Percentiles rank a stretch among this genome's conserved stretches.
Conservation (phyloP, 2,329 filamentous ascomycete genomes). For the Dactylellina haptotyla region DNA sequence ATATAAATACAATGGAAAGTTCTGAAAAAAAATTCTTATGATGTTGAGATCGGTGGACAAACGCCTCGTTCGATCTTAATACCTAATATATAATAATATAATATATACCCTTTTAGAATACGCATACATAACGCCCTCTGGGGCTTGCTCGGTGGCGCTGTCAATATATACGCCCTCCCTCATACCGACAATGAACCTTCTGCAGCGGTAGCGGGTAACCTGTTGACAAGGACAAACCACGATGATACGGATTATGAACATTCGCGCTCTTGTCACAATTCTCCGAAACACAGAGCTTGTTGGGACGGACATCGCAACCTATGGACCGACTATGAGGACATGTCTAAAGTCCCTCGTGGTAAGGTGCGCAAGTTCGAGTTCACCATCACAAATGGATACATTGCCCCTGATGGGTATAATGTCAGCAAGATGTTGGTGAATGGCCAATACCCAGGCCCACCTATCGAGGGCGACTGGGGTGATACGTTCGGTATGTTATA, state of each 20-base stretch:
- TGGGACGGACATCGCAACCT: slow-evolving; percentile 26
- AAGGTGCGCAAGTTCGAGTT: slow-evolving; percentile 65
- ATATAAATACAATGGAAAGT: background rate
- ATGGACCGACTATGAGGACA: slow-evolving; percentile 35
- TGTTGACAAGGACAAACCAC: background rate
- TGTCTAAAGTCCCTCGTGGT: slow-evolving; percentile 20
- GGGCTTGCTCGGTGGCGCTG: slow-evolving; percentile 4
- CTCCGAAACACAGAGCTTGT: slow-evolving; percentile 24
- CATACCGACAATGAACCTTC: background rate
- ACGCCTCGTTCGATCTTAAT: no score
- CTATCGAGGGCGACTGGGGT: slow-evolving; percentile 73
- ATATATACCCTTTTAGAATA: no score
- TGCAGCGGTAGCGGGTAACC: background rate
- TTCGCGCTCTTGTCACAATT: slow-evolving; percentile 6
- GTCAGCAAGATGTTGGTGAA: slow-evolving; percentile 68
- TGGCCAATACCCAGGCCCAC: slow-evolving; percentile 73
- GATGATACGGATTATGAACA: slow-evolving; percentile 6
- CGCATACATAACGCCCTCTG: slow-evolving; percentile 1
- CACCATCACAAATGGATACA: slow-evolving; percentile 65
- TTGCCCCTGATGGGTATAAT: slow-evolving; percentile 68
- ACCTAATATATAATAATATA: no score
- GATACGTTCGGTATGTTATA: slow-evolving; percentile 66
- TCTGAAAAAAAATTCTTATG: background rate
- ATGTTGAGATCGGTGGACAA: background rate
- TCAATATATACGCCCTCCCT: background rate